A percentile compares a stretch with the other conserved stretches of the same genome.
Conservation (phyloP, 192 early-diverging fungal genomes). For the Gryganskiella cystojenkinii region DNA sequence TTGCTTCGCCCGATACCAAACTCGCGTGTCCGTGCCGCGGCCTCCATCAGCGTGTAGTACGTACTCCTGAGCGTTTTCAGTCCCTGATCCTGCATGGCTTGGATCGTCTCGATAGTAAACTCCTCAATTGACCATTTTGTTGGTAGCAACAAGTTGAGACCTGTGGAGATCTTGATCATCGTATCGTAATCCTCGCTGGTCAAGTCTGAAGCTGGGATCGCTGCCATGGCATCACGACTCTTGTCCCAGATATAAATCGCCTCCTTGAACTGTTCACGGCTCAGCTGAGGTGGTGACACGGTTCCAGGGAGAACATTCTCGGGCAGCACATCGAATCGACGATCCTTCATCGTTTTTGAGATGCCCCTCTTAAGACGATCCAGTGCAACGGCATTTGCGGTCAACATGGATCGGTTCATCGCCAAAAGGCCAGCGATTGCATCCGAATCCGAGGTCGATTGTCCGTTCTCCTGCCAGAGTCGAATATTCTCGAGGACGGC, state of each 20-base stretch:
- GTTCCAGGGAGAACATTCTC: constrained; percentile 27
- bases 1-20: constrained; percentile 15
- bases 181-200: constrained; percentile 37
- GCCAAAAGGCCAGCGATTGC: neutral
- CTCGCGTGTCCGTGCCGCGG: constrained; percentile 31
- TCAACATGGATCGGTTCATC: constrained; percentile 23
- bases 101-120: neutral
- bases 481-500: constrained; percentile 14
- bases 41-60: constrained; percentile 33
- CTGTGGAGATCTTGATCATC: constrained; percentile 15
- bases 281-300: constrained; percentile 33
- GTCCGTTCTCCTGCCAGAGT: constrained; percentile 18
- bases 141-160: constrained; percentile 32
- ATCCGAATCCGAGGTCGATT: neutral
- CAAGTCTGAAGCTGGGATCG: constrained; percentile 7
- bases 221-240: constrained; percentile 4
- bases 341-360: constrained; percentile 21
- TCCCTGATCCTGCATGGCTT: constrained; percentile 16
- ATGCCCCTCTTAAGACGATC: constrained; percentile 19
- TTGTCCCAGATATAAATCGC: constrained; percentile 11
- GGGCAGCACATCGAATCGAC: constrained; percentile 25
- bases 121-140: constrained; percentile 12
- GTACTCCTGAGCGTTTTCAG: constrained; percentile 21
- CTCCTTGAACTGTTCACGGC: constrained; percentile 12
- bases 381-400: constrained; percentile 17